phyloP scores from a whole-genome alignment of 768 basidiomycete genomes.

The Boletus sp. region DNA sequence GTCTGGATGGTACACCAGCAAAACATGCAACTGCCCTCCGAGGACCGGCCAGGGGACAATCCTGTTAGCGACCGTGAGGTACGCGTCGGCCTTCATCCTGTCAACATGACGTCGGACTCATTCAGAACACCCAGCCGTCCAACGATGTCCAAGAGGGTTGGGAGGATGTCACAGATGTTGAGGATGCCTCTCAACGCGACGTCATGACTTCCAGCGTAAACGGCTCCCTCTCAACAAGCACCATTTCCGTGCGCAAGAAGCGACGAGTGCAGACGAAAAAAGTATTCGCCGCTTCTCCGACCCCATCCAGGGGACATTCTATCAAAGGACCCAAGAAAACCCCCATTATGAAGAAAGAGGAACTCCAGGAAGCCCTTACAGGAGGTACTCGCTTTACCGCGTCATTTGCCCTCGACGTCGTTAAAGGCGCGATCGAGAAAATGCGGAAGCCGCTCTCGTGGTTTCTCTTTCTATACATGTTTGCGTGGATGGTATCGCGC shows the following conservation, averaged over 20 bases:
- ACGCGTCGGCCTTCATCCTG: not conserved
- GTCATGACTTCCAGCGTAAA: conserved; percentile 1
- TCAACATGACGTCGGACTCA: not conserved
- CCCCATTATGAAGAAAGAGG: conserved; percentile 28
- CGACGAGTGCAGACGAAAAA: conserved; percentile 28
- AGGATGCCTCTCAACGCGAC: conserved; percentile 10
- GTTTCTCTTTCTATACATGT: conserved; percentile 49
- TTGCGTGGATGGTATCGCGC: conserved; percentile 43
- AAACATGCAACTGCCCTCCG: conserved; percentile 16
- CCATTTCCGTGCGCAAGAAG: conserved; percentile 28
- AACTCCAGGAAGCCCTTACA: conserved; percentile 21
- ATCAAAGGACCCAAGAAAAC: conserved; percentile 28
- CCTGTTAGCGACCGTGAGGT: conserved; percentile 7
- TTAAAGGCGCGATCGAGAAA: conserved; percentile 45
- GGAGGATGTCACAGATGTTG: conserved; percentile 35
- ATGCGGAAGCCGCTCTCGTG: conserved; percentile 57
- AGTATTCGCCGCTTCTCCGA: conserved; percentile 18
- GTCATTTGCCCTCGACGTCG: conserved; percentile 47
- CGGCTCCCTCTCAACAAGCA: conserved; percentile 7
- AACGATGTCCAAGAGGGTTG: conserved; percentile 24
- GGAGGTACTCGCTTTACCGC: conserved; percentile 28
- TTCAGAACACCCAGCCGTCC: not conserved
- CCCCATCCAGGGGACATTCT: conserved; percentile 18
- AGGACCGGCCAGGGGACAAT: not conserved
- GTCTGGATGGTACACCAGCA: no score